Base-by-base conservation (phyloP, 2,329 filamentous ascomycete species). In the Calonectria fujianensis region DNA sequence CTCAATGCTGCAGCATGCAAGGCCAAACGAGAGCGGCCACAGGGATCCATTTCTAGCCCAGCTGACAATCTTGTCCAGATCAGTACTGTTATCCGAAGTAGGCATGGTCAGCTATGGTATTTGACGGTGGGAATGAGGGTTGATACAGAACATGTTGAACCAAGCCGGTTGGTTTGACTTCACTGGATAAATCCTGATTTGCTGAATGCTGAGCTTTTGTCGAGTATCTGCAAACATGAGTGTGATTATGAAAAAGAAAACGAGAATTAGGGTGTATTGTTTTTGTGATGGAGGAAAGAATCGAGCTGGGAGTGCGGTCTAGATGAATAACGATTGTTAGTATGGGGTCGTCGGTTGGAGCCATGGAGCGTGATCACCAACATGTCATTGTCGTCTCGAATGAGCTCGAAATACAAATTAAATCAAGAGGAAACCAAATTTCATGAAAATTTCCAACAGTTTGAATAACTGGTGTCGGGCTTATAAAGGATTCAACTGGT, bases 1-100 rank as follows among this genome's bases (percentile, higher is more conserved):
- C 78, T 92, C 91, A 72, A 92, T 80, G 73, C 89, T 89, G 81
- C 91, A 92, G 84, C 91, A 92, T 74, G 91, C 90, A 31, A 92
- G 88, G 48, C 87, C 91, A 79, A 92, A 92, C 20, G 88, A 89
- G 80, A 92, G 85, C 11, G 90, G 90, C 90, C 90, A 92, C 13
- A 92, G 82, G 27, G 91, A 92, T 48, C 89, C 85, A 80, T 91
- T 88, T 29, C 90, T 87, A 4, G 87, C 88, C 91, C 91, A 92
- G 80, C 90, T 90, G 68, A 89, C 85, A 41, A 92, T 83, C 75
- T 88, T 83, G 76, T 92, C 90, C 67, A 90, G 80, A n/a, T 87
- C 88, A 18, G 89, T 89, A 31, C 89, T 90, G 51, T 18, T 9
- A 45, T 68, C 32, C 5, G 16, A 8, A 9, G 13, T 2, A 48